Evolutionary conservation across 164 flowering plant species (phyloP).

Genomic region (Piper longum): DNA sequence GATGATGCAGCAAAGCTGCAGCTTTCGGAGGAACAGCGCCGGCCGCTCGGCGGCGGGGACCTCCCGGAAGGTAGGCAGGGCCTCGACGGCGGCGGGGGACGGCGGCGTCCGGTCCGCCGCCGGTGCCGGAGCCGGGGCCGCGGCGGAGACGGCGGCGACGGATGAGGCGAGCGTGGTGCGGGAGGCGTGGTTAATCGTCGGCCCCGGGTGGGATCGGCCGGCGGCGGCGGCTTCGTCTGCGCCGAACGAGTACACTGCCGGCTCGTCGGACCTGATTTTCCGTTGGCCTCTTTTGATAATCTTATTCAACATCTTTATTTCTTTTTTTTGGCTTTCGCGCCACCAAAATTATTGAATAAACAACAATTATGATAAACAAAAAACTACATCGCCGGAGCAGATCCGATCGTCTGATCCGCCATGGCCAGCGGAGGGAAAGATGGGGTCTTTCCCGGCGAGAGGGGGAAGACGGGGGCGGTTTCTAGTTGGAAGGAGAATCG

Average conservation of each 20-base stretch:
- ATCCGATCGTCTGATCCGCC: neutral
- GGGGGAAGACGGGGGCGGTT: too few relatives aligned
- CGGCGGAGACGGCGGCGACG: constrained; percentile 5
- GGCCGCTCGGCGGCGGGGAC: constrained; percentile 40
- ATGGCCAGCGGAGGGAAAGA: neutral
- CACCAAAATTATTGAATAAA: neutral
- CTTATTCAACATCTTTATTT: constrained; percentile 41
- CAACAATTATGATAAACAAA: neutral
- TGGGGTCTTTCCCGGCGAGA: too few relatives aligned
- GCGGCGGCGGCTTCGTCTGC: constrained; percentile 18
- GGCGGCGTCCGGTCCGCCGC: constrained; percentile 3
- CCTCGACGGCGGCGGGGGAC: constrained; percentile 19
- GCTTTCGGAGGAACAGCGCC: constrained; percentile 37
- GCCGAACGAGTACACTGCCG: constrained; percentile 10
- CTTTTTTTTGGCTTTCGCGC: neutral
- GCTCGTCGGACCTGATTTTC: constrained; percentile 42
- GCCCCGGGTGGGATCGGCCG: constrained; percentile 11
- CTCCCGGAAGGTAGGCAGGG: constrained; percentile 42
- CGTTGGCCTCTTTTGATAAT: constrained; percentile 49
- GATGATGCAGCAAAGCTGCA: constrained; percentile 17
- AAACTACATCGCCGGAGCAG: neutral
- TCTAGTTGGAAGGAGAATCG: neutral
- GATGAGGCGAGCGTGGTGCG: constrained; percentile 14
- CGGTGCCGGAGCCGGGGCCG: neutral
- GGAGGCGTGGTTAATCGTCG: constrained; percentile 53